Evolutionary conservation across 176 grass and related monocot species (phyloP), one percentile per base, ranked within the genome.

Genomic region (Aegilops speltoides): DNA sequence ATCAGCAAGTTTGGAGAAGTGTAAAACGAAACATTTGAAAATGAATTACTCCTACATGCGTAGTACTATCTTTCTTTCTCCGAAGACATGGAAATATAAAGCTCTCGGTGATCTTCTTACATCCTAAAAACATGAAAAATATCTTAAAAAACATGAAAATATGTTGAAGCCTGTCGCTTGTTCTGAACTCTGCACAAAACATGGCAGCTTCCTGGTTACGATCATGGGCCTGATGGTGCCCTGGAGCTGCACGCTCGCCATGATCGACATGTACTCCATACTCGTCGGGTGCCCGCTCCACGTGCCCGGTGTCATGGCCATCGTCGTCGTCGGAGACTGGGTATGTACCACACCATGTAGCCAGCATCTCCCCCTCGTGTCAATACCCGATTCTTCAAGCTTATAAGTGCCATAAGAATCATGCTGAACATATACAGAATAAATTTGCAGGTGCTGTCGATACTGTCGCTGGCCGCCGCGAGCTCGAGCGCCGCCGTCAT

Each of bases 211-310:
- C 89, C 82, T 95, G 26, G 96, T 95, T 11, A 98, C 93, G 10
- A 89, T 95, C 77, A 98, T 98, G 96, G 93, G 96, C 13, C 82
- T 95, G 84, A 45, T 95, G 66, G 82, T 98, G 64, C 96, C 96
- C 0, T 98, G 96, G 96, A 98, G 96, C 89, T 98, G 84, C 43
- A 92, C 92, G 57, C 88, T 98, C 8, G 91, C 93, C 40, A 87
- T 98, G 84, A 86, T 98, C 75, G 93, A 98, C 74, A 54, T 94
- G 5, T 98, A 94, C 85, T 95, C 93, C 72, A 63, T 95, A 4
- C 52, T 94, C 12, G 71, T 86, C 13, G 75, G 93, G 2, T 88
- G 69, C 71, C 88, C 86, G 76, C 84, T 94, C 64, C 96, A 93
- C 22, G 86, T 95, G 46, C 96, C 93, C 0, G 86, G 88, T 15